phyloP scores from a whole-genome alignment of 805 yeast genomes.

The Myxozyma lipomycoides region DNA sequence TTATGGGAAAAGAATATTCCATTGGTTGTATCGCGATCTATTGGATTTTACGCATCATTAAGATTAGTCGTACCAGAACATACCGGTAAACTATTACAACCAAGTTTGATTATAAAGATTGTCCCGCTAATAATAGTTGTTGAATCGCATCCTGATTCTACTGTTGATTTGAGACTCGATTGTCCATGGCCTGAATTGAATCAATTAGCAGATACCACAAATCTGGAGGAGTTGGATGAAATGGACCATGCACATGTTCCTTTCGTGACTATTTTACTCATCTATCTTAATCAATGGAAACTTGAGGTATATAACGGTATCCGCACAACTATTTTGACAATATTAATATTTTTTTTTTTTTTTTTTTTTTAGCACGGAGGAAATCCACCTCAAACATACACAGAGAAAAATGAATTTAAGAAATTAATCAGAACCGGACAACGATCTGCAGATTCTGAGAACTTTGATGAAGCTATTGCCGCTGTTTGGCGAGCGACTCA shows the following conservation, averaged over 20 bases:
- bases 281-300: conserved; percentile 48
- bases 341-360: neutral
- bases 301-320: conserved; percentile 24
- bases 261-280: conserved; percentile 56
- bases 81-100: conserved; percentile 42
- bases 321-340: conserved; percentile 31
- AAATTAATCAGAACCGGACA: conserved; percentile 42
- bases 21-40: conserved; percentile 46
- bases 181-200: conserved; percentile 67
- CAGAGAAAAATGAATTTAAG: conserved; percentile 42
- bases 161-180: conserved; percentile 64
- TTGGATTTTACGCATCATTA: conserved; percentile 65
- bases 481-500: conserved; percentile 45
- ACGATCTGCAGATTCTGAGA: conserved; percentile 42
- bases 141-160: conserved; percentile 65
- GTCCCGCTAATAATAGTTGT: conserved; percentile 34
- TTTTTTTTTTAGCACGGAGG: conserved; percentile 27
- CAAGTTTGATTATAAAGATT: neutral
- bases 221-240: conserved; percentile 46
- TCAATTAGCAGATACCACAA: conserved; percentile 48
- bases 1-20: conserved; percentile 52
- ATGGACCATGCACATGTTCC: conserved; percentile 60
- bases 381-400: conserved; percentile 36
- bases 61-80: conserved; percentile 53
- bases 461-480: conserved; percentile 51